Evolutionary conservation across 257 asterid genomes (phyloP).

Genomic region (Paulownia fortunei): DNA sequence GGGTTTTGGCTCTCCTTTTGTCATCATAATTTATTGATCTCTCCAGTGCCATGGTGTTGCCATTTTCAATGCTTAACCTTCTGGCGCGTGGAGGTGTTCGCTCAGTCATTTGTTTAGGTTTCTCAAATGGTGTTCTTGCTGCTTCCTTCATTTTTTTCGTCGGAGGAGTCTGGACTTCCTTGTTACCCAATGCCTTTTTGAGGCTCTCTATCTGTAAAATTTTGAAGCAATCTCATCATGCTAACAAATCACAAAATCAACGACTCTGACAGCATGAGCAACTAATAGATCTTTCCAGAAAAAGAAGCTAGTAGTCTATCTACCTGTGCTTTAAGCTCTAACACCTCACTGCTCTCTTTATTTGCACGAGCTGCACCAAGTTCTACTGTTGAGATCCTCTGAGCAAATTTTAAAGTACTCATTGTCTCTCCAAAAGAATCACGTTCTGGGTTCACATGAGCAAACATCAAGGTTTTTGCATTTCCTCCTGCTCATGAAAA

Average conservation of each 20-base stretch:
- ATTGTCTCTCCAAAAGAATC: slow-evolving; percentile 85
- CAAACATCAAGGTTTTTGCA: slow-evolving; percentile 89
- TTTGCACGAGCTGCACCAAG: slow-evolving; percentile 87
- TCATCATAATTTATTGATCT: too few species aligned
- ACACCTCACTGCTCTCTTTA: slow-evolving; percentile 77
- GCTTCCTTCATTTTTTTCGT: slow-evolving; percentile 46
- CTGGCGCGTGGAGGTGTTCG: slow-evolving; percentile 61
- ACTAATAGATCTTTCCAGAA: too few species aligned
- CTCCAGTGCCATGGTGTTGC: slow-evolving; percentile 40
- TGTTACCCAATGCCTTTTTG: slow-evolving; percentile 59
- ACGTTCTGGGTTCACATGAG: slow-evolving; percentile 80
- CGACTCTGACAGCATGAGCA: too few species aligned
- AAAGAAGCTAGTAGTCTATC: not conserved
- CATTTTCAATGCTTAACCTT: slow-evolving; percentile 70
- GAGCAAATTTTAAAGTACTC: slow-evolving; percentile 86
- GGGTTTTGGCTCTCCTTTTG: slow-evolving; percentile 55
- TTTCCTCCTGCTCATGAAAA: slow-evolving; percentile 68
- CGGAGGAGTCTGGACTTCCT: slow-evolving; percentile 49
- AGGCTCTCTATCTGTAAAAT: slow-evolving; percentile 72
- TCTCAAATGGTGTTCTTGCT: slow-evolving; percentile 50
- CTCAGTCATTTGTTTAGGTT: slow-evolving; percentile 41
- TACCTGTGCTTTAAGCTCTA: slow-evolving; percentile 87
- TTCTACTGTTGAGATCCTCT: slow-evolving; percentile 85
- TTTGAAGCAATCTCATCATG: not conserved
- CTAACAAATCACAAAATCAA: not conserved